Percentiles rank a stretch among this genome's conserved stretches.
Evolutionary conservation across 2,329 filamentous ascomycete species (phyloP).

Genomic region (Fusarium sarcochroum): DNA sequence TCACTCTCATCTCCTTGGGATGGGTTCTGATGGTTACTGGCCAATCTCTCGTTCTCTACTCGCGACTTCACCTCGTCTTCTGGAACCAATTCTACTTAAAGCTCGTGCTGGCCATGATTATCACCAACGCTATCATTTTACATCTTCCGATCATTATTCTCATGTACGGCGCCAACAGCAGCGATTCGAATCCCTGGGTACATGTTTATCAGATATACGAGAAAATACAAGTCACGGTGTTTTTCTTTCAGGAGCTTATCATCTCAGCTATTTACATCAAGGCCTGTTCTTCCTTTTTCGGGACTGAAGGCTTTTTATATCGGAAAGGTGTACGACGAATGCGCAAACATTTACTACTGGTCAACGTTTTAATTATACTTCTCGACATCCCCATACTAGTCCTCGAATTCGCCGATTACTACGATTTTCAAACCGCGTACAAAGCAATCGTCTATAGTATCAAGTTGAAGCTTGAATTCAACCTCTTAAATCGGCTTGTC

Average conservation of each 20-base stretch:
- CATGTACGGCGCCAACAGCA: slow-evolving; percentile 66
- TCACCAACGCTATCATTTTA: slow-evolving; percentile 63
- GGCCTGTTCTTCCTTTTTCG: slow-evolving; percentile 11
- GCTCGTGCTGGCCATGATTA: slow-evolving; percentile 69
- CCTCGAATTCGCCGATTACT: slow-evolving; percentile 57
- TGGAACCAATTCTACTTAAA: slow-evolving; percentile 63
- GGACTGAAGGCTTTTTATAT: slow-evolving; percentile 6
- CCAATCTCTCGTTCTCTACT: slow-evolving; percentile 73
- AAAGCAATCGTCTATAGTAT: slow-evolving; percentile 53
- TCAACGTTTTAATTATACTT: slow-evolving; percentile 59
- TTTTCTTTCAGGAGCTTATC: slow-evolving; percentile 68
- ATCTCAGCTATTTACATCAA: slow-evolving; percentile 67
- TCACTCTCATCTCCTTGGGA: slow-evolving; percentile 49
- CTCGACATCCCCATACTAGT: slow-evolving; percentile 53
- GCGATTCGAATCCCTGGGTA: slow-evolving; percentile 35
- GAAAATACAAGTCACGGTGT: slow-evolving; percentile 68
- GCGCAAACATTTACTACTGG: slow-evolving; percentile 56
- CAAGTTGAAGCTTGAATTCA: slow-evolving; percentile 57
- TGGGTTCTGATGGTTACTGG: slow-evolving; percentile 69
- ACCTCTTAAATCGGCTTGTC: slow-evolving; percentile 51
- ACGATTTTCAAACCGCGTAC: slow-evolving; percentile 46
- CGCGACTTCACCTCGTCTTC: slow-evolving; percentile 71
- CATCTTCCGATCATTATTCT: slow-evolving; percentile 68
- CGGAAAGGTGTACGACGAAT: slow-evolving; percentile 17
- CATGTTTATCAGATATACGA: slow-evolving; percentile 62